Evolutionary conservation across 2,329 filamentous ascomycete species (phyloP), one percentile per base, ranked within the genome.

Genomic region (Hypoxylon sp.): DNA sequence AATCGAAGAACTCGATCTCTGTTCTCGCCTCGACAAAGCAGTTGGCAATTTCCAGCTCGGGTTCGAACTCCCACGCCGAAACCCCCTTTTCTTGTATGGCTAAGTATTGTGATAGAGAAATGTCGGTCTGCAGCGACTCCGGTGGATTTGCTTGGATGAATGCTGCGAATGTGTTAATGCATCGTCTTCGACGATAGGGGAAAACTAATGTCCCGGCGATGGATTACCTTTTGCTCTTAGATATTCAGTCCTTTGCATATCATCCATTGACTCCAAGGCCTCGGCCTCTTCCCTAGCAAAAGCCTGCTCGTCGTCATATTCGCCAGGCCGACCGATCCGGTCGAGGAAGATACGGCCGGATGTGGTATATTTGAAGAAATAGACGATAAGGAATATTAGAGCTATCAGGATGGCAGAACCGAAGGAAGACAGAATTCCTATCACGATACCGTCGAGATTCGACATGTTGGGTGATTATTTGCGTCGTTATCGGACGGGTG

Each of bases 11-110:
- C 77, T 99, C 95, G 68, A 99, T 97, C 78, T 99, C 95, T 10
- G 95, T 99, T 69, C 95, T 88, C 41, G 83, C 94, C 79, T 99
- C 94, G 68, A 99, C 95, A 75, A 99, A 99, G 79, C 95, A 99
- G 79, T 98, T 98, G 70, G 95, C 95, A 70, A 98, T 97, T 79
- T 99, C 95, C 34, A 98, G 82, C 78, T 99, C 95, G n/a, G 95
- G 95, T 78, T 98, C 95, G 74, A 99, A 99, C 78, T 99, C 95
- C 95, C 95, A 99, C 6, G 95, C 95, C 4, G 95, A 97, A n/a
- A 99, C 94, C 52, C 95, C 95, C 79, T 99, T 99, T 81, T 99
- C 95, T 81, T 99, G 95, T 70, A 99, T 99, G 43, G 95, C 95
- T 62, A 99, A 86, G 77, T 97, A 98, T 77, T 99, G 95, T 34